These are phyloP conservation scores for Halenospora varia DNA, from an alignment of 495 filamentous ascomycete species.

Conservation along the genomic window DNA sequence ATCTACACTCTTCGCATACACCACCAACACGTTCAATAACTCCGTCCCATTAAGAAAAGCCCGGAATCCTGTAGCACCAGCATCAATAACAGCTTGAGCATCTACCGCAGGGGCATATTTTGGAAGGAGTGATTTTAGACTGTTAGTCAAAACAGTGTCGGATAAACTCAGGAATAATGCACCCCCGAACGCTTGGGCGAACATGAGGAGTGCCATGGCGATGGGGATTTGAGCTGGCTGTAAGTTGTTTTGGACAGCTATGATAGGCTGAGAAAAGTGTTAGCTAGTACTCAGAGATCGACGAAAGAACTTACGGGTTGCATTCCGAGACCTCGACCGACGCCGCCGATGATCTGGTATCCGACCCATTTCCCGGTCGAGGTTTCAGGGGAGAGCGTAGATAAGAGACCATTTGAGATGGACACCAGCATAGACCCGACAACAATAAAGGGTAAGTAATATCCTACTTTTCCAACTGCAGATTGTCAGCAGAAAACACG, in stretches of 20 bases:
- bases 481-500: no score
- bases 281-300: no score
- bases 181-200: constrained; percentile 27
- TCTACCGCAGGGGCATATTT: constrained; percentile 29
- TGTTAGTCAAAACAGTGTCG: constrained; percentile 31
- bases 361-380: constrained; percentile 56
- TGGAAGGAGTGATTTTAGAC: constrained; percentile 17
- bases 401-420: constrained; percentile 29
- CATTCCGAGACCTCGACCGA: constrained; percentile 65
- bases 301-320: no score
- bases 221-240: constrained; percentile 22
- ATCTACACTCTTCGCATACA: constrained; percentile 39
- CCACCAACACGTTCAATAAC: constrained; percentile 34
- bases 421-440: constrained; percentile 11
- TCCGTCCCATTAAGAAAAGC: constrained; percentile 25
- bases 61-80: constrained; percentile 35
- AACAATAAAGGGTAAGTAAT: constrained; percentile 1
- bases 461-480: constrained; percentile 5
- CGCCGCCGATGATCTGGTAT: constrained; percentile 62
- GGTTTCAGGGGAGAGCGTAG: constrained; percentile 38
- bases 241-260: constrained; percentile 28
- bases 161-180: constrained; percentile 30
- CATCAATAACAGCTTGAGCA: constrained; percentile 24
- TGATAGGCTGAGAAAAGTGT: no score
- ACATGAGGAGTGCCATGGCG: constrained; percentile 31